Conservation (phyloP, 176 grass and related monocot genomes). For the Lolium multiflorum region DNA sequence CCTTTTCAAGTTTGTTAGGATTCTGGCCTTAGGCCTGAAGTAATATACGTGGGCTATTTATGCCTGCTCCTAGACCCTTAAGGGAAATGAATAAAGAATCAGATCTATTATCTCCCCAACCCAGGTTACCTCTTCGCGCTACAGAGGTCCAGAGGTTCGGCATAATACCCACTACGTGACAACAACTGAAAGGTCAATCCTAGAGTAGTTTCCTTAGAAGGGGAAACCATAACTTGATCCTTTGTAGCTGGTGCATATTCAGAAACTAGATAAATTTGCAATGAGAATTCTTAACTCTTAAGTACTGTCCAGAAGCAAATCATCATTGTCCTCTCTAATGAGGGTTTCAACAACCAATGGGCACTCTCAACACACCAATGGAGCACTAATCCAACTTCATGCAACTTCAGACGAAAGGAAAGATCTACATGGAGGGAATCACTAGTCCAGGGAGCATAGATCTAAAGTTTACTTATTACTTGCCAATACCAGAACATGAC, state of each 20-base stretch:
- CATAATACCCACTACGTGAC: no score
- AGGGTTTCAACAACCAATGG: neutral
- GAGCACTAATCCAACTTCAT: slow-evolving; percentile 11
- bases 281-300: neutral
- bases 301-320: neutral
- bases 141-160: no score
- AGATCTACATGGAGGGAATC: slow-evolving; percentile 9
- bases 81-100: no score
- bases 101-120: no score
- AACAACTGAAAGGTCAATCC: neutral
- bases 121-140: no score
- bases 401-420: neutral
- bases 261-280: neutral
- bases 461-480: neutral
- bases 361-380: neutral
- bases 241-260: neutral
- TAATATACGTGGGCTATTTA: no score
- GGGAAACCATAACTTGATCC: neutral
- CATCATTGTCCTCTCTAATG: neutral
- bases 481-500: neutral
- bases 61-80: no score
- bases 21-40: no score
- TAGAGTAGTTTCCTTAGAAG: slow-evolving; percentile 11
- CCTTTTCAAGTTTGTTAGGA: no score
- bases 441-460: slow-evolving; percentile 7